A percentile compares a stretch with the other conserved stretches of the same genome.
Conservation (phyloP, 73 alveolate genomes). For the Paraurostyla sp. region DNA sequence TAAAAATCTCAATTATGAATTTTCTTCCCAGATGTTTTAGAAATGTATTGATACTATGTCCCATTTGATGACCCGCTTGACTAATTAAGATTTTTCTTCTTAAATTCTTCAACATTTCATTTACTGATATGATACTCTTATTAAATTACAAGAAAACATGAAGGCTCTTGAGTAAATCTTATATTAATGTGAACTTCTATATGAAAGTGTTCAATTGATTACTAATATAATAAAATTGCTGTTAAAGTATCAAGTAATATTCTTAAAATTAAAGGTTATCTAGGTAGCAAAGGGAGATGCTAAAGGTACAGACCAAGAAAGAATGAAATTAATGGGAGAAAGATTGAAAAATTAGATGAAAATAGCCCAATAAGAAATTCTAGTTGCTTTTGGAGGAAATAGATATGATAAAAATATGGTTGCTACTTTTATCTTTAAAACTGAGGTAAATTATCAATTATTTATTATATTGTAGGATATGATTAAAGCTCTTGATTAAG, state of each 20-base stretch:
- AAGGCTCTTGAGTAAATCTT: neutral
- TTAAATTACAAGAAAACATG: neutral
- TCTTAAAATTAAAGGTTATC: neutral
- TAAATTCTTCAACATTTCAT: neutral
- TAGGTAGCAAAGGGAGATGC: neutral
- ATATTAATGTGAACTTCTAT: constrained; percentile 13
- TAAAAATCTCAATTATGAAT: neutral
- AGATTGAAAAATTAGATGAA: constrained; percentile 6
- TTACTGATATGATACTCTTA: neutral
- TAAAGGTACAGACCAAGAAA: neutral
- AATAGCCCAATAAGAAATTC: neutral
- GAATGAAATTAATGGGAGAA: neutral
- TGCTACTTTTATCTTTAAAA: neutral
- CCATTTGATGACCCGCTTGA: neutral
- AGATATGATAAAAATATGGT: neutral
- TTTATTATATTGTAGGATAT: too few relatives aligned
- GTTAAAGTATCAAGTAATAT: neutral
- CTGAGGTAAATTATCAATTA: neutral
- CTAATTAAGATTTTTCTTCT: neutral
- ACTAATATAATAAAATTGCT: neutral
- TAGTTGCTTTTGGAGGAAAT: constrained; percentile 22
- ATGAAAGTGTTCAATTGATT: neutral
- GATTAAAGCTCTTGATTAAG: too few relatives aligned
- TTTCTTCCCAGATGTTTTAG: neutral
- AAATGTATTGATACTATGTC: neutral